Evolutionary conservation across 768 basidiomycete species (phyloP).

Genomic region (Naganishia antarctica): DNA sequence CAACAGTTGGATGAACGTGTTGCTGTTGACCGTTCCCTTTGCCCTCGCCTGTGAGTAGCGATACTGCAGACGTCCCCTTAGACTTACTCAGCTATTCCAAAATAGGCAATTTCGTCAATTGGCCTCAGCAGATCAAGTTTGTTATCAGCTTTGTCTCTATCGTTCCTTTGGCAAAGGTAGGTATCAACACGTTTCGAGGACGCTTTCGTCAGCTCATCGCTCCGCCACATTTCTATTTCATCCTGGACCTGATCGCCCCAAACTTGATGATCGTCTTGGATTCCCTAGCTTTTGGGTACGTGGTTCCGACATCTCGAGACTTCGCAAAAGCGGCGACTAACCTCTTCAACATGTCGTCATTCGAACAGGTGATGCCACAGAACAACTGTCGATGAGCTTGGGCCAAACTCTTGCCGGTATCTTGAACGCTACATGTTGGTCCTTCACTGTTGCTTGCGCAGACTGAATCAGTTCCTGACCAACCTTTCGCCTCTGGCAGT

Average conservation of each 20-base stretch:
- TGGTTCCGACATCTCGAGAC: too few species aligned
- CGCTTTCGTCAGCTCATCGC: too few species aligned
- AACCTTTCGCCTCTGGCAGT: conserved; percentile 27
- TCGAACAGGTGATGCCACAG: conserved; percentile 47
- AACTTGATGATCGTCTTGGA: neutral
- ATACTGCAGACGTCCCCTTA: neutral
- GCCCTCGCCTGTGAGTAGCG: conserved; percentile 61
- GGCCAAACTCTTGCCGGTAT: conserved; percentile 82
- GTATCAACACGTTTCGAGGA: conserved; percentile 33
- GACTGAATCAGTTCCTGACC: conserved; percentile 5
- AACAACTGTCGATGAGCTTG: conserved; percentile 55
- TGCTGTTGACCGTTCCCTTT: conserved; percentile 76
- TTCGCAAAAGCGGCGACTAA: too few species aligned
- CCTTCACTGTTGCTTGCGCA: neutral
- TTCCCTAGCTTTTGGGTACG: conserved; percentile 16
- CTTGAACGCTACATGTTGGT: conserved; percentile 61
- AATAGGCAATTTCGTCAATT: conserved; percentile 41
- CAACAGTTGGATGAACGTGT: conserved; percentile 62
- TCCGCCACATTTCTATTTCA: too few species aligned
- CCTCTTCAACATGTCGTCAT: neutral
- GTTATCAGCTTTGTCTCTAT: conserved; percentile 71
- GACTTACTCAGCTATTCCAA: neutral
- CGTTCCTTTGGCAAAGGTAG: conserved; percentile 81
- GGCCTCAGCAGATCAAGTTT: conserved; percentile 55
- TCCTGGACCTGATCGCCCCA: too few species aligned